Evolutionary conservation across 108 stramenopile species (phyloP), one percentile per base, ranked within the genome.

Genomic region (Nitzschia sp.): DNA sequence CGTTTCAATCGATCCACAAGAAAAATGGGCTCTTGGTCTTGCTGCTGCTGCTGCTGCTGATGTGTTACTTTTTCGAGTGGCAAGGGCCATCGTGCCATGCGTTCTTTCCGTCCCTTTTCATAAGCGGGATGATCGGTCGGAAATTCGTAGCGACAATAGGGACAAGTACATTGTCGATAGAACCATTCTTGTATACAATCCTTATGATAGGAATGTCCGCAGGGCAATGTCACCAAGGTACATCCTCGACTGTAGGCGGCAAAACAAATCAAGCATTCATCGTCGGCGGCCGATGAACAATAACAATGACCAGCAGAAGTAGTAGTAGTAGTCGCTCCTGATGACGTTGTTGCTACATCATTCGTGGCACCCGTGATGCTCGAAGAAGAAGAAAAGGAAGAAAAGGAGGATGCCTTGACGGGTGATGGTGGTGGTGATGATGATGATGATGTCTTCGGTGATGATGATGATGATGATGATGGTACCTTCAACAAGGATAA

Each of bases 161-260:
- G 48, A 50, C 55, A 33, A 4, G 48, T 50, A 22, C 48, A 50
- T 50, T 50, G 13, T n/a, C 21, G 19, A 50, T 21, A 50, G 19
- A 90, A 68, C 89, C 89, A 90, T 60, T 80, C 46, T 54, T 69
- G 71, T 31, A 90, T 59, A 50, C 89, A 90, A n/a, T 85, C 79
- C 25, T 59, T 71, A 53, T 87, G 86, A 54, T 83, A 90, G 22
- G 80, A 59, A 58, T 90, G 89, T 0, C 70, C 62, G 61, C 89
- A 90, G 1, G 75, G 67, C 19, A 90, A 58, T 15, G 31, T 53
- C 65, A 48, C 65, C 53, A 31, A 53, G 13, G 33, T 33, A 53
- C 52, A 13, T 53, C 53, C 29, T 22, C 29, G 56, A 30, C 33
- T 11, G 28, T 58, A 58, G 48, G 48, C 4, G 19, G 48, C 48